These are phyloP conservation scores for Phialemoniopsis sp. DNA, from an alignment of 2,329 filamentous ascomycete genomes.

Conservation along the genomic window DNA sequence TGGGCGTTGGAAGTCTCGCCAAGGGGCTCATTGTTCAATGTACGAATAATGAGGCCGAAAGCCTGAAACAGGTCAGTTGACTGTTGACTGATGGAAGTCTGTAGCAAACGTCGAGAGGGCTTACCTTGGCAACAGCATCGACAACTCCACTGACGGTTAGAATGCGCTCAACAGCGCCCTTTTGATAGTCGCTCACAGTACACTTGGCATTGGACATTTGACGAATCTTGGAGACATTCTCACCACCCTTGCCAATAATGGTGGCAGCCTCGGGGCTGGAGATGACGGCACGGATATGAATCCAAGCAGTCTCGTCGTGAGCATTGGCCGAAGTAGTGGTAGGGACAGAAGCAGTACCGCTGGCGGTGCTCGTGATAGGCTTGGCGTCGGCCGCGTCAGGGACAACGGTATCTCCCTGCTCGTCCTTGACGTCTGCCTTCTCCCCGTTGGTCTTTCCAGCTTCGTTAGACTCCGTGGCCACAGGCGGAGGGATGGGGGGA, in stretches of 20 bases:
- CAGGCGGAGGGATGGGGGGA: slow-evolving; percentile 18
- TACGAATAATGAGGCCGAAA: slow-evolving; percentile 96
- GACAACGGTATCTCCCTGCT: slow-evolving; percentile 65
- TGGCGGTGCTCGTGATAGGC: slow-evolving; percentile 32
- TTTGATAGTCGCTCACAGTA: slow-evolving; percentile 97
- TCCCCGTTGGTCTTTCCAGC: slow-evolving; percentile 47
- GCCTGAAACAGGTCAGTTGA: slow-evolving; percentile 52
- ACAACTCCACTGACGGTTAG: slow-evolving; percentile 95
- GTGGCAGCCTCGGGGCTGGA: slow-evolving; percentile 96
- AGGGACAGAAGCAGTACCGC: slow-evolving; percentile 32
- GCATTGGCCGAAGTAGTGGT: slow-evolving; percentile 45
- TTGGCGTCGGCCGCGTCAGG: slow-evolving; percentile 59
- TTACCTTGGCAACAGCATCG: slow-evolving; percentile 92
- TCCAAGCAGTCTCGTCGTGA: slow-evolving; percentile 92
- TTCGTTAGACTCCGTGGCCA: slow-evolving; percentile 42
- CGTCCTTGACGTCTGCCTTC: slow-evolving; percentile 49
- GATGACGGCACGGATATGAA: slow-evolving; percentile 95
- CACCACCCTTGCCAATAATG: slow-evolving; percentile 96
- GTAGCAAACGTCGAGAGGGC: slow-evolving; percentile 19
- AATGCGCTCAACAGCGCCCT: slow-evolving; percentile 95
- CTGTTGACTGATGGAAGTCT: slow-evolving; percentile 6
- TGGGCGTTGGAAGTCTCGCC: slow-evolving; percentile 83
- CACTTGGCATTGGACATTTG: slow-evolving; percentile 95
- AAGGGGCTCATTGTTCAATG: slow-evolving; percentile 93
- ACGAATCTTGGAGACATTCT: slow-evolving; percentile 96